These are phyloP conservation scores for Cutaneotrichosporon daszewskae DNA, from an alignment of 1,284 basidiomycete genomes.

Conservation along the genomic window DNA sequence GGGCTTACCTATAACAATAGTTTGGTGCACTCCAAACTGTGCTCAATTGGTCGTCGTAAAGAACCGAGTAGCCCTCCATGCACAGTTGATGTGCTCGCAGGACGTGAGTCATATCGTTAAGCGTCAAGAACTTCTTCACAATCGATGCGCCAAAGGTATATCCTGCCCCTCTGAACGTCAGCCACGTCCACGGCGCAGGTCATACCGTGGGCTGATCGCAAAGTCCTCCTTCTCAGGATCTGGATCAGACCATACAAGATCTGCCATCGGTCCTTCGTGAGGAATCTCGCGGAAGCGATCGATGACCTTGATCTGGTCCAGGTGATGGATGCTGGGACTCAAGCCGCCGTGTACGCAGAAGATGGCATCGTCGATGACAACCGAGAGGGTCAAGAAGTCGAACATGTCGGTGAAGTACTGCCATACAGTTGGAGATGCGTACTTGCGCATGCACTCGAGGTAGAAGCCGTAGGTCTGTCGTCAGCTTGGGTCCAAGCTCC, in stretches of 20 bases:
- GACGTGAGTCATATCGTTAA: conserved; percentile 96
- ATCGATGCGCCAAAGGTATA: conserved; percentile 99
- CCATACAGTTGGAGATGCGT: conserved; percentile 94
- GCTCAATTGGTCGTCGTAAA: conserved; percentile 90
- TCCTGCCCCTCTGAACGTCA: conserved; percentile 73
- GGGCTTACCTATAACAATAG: conserved; percentile 62
- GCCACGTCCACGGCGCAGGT: background rate
- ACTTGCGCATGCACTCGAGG: conserved; percentile 96
- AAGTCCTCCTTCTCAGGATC: conserved; percentile 99
- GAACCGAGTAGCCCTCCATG: conserved; percentile 95
- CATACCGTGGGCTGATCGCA: conserved; percentile 84
- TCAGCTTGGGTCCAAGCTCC: conserved; percentile 5
- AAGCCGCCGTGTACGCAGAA: conserved; percentile 99
- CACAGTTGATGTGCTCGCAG: conserved; percentile 97
- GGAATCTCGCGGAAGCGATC: conserved; percentile 99
- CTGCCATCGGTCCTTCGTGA: conserved; percentile 99
- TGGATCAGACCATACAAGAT: conserved; percentile 99
- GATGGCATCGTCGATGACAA: conserved; percentile 98
- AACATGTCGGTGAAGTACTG: conserved; percentile 99
- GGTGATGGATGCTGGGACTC: conserved; percentile 95
- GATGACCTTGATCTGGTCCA: conserved; percentile 99
- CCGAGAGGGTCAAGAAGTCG: conserved; percentile 93
- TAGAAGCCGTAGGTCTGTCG: conserved; percentile 96
- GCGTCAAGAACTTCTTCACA: conserved; percentile 92
- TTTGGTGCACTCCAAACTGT: conserved; percentile 99